Conservation (phyloP, 306 rosid genomes). For the Dicorynia guianensis region DNA sequence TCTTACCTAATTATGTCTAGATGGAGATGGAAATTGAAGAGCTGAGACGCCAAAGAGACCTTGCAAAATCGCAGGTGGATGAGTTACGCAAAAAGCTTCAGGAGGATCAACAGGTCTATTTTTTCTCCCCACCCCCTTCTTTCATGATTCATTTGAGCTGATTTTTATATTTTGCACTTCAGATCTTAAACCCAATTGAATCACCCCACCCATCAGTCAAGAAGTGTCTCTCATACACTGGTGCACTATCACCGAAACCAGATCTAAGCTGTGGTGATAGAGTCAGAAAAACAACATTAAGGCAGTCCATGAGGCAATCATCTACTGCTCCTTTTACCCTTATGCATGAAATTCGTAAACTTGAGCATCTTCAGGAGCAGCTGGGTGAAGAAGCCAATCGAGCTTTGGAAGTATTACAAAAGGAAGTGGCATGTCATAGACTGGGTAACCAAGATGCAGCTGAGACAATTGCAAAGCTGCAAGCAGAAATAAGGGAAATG, state of each 20-base stretch:
- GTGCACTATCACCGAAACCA: conserved; percentile 59
- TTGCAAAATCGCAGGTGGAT: conserved; percentile 83
- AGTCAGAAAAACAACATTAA: conserved; percentile 66
- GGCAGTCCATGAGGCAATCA: conserved; percentile 95
- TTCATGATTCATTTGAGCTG: conserved; percentile 33
- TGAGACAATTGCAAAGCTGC: conserved; percentile 97
- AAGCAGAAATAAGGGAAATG: conserved; percentile 95
- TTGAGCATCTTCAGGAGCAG: conserved; percentile 98
- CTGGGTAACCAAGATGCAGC: conserved; percentile 99
- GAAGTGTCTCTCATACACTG: conserved; percentile 89
- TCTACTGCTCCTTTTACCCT: conserved; percentile 97
- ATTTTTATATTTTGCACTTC: conserved; percentile 34
- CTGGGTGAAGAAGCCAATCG: conserved; percentile 98
- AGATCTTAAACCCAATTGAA: conserved; percentile 68
- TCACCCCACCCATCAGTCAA: conserved; percentile 70
- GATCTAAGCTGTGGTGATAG: conserved; percentile 59
- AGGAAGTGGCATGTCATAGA: conserved; percentile 99
- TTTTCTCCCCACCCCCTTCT: background rate
- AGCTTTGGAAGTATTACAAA: conserved; percentile 94
- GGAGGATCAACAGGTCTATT: conserved; percentile 76
- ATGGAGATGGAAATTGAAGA: conserved; percentile 99
- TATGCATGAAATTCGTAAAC: conserved; percentile 98
- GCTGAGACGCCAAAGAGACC: conserved; percentile 87
- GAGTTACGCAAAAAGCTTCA: conserved; percentile 82
- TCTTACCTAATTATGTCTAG: conserved; percentile 50